Conservation (phyloP, 139 green algal genomes). For the Auxenochlorella pyrenoidosa region DNA sequence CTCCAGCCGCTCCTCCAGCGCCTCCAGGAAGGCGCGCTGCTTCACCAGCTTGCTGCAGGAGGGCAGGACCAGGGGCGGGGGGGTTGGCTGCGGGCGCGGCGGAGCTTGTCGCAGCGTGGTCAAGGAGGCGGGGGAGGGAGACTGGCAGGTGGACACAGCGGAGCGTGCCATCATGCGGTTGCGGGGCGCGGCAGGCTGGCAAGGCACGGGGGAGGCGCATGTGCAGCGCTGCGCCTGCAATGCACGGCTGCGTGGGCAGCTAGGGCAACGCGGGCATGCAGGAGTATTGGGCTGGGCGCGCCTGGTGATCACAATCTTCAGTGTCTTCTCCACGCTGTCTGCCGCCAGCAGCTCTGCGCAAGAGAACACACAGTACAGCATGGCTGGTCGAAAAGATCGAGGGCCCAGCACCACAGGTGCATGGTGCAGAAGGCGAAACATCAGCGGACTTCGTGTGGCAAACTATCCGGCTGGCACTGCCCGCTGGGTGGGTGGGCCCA, state of each 20-base stretch:
- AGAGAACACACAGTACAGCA: not conserved
- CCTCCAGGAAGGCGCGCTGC: slow-evolving; percentile 60
- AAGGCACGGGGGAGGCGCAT: not conserved
- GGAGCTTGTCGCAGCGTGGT: too few species aligned
- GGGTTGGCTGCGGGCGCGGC: not conserved
- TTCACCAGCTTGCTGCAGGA: slow-evolving; percentile 1
- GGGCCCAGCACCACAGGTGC: too few species aligned
- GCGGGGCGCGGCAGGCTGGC: too few species aligned
- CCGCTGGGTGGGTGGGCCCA: too few species aligned
- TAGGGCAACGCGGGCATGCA: not conserved
- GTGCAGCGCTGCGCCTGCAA: too few species aligned
- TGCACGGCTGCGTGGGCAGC: too few species aligned
- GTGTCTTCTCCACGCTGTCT: slow-evolving; percentile 60
- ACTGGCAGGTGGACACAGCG: too few species aligned
- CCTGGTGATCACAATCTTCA: slow-evolving; percentile 76
- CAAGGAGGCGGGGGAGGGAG: too few species aligned
- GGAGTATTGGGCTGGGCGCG: slow-evolving; percentile 45
- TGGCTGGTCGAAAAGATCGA: not conserved
- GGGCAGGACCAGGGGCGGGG: not conserved
- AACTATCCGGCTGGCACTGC: too few species aligned
- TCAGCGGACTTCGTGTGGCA: too few species aligned
- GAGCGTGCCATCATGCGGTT: too few species aligned
- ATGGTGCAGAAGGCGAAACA: not conserved
- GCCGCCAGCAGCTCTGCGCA: slow-evolving; percentile 50
- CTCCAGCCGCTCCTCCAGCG: slow-evolving; percentile 49